Percentiles rank a stretch among this genome's conserved stretches.
phyloP scores from a whole-genome alignment of 164 flowering plant genomes.

The Stephania japonica region DNA sequence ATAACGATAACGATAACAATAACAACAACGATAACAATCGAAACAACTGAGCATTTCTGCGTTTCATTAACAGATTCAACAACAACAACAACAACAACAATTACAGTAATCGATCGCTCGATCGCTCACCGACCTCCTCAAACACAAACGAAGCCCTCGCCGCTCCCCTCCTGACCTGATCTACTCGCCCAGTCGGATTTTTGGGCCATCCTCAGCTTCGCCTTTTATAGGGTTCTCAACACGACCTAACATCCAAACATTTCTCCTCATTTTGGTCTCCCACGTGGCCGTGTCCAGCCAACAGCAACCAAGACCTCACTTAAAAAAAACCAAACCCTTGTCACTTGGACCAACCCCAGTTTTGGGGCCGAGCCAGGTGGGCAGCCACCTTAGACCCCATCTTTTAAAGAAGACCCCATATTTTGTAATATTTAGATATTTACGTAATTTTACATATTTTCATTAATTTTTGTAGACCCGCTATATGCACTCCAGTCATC shows the following conservation, averaged over 20 bases:
- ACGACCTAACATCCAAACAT: neutral
- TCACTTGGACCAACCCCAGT: no score
- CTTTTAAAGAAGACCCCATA: no score
- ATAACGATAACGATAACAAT: no score
- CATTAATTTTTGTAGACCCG: no score
- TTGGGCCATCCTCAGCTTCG: neutral
- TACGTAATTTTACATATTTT: no score
- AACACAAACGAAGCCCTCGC: neutral
- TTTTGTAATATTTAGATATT: no score
- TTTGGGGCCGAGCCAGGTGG: no score
- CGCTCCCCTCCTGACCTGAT: slow-evolving; percentile 8
- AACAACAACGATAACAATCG: slow-evolving; percentile 10
- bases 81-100: neutral
- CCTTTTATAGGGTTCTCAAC: neutral
- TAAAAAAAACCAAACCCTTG: no score
- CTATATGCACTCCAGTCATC: no score
- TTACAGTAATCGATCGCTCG: neutral
- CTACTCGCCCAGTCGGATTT: neutral
- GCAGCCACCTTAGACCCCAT: no score
- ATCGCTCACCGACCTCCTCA: slow-evolving; percentile 15
- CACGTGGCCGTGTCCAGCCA: neutral
- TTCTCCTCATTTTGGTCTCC: neutral
- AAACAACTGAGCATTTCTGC: slow-evolving; percentile 14
- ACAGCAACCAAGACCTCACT: no score
- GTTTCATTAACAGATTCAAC: neutral